phyloP scores from a whole-genome alignment of 495 filamentous ascomycete genomes.

The Diplogelasinospora grovesii region DNA sequence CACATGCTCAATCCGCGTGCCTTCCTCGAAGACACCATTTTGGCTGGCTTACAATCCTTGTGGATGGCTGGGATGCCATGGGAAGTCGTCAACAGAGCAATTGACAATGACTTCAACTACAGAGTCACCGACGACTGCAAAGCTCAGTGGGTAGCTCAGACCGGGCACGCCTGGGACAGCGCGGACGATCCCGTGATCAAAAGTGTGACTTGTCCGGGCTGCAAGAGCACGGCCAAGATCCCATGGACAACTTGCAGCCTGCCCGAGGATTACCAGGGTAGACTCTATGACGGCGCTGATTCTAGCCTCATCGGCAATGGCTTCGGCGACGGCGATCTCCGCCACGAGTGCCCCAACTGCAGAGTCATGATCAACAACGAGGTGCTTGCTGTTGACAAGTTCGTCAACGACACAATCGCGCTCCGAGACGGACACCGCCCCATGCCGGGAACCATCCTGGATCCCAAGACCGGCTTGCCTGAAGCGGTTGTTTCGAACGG shows the following conservation, averaged over 20 bases:
- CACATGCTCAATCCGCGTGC: slow-evolving; percentile 76
- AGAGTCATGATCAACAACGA: slow-evolving; percentile 44
- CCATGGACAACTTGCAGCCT: slow-evolving; percentile 55
- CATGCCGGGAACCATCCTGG: slow-evolving; percentile 61
- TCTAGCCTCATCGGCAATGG: slow-evolving; percentile 40
- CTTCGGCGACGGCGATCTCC: slow-evolving; percentile 60
- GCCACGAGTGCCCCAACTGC: slow-evolving; percentile 40
- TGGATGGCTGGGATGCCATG: slow-evolving; percentile 70
- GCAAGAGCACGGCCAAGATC: slow-evolving; percentile 34
- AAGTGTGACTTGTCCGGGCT: slow-evolving; percentile 51
- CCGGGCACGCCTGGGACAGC: slow-evolving; percentile 55
- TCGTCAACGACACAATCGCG: slow-evolving; percentile 44
- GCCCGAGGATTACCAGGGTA: slow-evolving; percentile 23
- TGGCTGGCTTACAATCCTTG: slow-evolving; percentile 50
- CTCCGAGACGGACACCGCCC: slow-evolving; percentile 38
- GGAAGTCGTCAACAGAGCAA: slow-evolving; percentile 54
- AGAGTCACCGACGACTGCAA: slow-evolving; percentile 40
- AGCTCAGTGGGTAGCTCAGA: slow-evolving; percentile 42
- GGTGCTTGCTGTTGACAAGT: slow-evolving; percentile 49
- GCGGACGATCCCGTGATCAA: slow-evolving; percentile 43
- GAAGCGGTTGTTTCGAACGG: slow-evolving; percentile 5
- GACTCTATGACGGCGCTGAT: slow-evolving; percentile 4
- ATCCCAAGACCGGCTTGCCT: slow-evolving; percentile 30
- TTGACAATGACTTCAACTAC: slow-evolving; percentile 61
- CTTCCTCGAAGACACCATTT: slow-evolving; percentile 73